Percentiles rank a stretch among this genome's conserved stretches.
Evolutionary conservation across 371 early-diverging fungal genomes (phyloP).

Genomic region (Conidiobolus incongruus): DNA sequence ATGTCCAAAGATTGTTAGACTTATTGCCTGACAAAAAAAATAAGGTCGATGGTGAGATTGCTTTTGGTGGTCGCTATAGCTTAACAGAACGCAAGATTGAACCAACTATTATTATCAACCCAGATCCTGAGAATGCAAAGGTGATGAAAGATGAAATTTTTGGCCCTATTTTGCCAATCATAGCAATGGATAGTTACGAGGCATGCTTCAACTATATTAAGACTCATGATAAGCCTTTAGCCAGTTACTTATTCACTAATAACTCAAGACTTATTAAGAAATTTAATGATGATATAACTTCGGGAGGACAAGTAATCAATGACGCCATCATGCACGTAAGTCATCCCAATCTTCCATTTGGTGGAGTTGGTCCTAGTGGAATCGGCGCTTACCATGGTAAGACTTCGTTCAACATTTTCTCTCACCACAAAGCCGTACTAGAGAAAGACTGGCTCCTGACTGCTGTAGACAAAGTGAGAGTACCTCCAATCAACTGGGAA

Average conservation of each 20-base stretch:
- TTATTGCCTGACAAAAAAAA: slow-evolving; percentile 21
- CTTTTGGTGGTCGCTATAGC: slow-evolving; percentile 27
- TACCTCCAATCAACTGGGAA: too few species aligned
- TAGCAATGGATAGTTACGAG: slow-evolving; percentile 38
- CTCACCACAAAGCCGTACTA: slow-evolving; percentile 28
- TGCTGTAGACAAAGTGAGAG: too few species aligned
- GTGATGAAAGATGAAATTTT: slow-evolving; percentile 60
- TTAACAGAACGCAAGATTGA: slow-evolving; percentile 30
- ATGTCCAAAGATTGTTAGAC: slow-evolving; percentile 36
- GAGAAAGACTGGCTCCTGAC: too few species aligned
- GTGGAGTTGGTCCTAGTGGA: slow-evolving; percentile 77
- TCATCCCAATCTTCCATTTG: slow-evolving; percentile 59
- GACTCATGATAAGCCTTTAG: slow-evolving; percentile 36
- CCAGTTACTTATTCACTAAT: slow-evolving; percentile 32
- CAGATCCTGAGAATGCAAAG: slow-evolving; percentile 16
- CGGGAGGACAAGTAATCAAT: slow-evolving; percentile 61
- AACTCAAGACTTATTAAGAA: slow-evolving; percentile 5
- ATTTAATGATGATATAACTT: slow-evolving; percentile 8
- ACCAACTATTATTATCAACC: slow-evolving; percentile 34
- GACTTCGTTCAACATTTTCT: slow-evolving; percentile 46
- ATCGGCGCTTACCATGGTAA: slow-evolving; percentile 70
- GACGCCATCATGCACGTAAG: too few species aligned
- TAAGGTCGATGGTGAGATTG: slow-evolving; percentile 17
- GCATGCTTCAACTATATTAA: slow-evolving; percentile 48
- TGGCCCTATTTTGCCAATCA: slow-evolving; percentile 70